phyloP scores from a whole-genome alignment of 1,284 basidiomycete genomes.

The Pterulicium gracile region DNA sequence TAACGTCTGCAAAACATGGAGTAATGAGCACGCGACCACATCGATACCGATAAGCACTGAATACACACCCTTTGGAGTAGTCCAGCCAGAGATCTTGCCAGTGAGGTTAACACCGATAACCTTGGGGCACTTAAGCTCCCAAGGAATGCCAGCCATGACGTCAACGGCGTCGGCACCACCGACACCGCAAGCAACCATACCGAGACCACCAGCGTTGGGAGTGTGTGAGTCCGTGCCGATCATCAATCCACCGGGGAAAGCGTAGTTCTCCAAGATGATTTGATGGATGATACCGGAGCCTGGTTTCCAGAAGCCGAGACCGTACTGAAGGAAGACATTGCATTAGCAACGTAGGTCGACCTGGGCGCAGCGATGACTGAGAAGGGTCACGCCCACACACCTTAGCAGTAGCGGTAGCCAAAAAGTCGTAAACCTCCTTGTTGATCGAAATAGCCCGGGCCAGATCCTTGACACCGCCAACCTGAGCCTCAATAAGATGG shows the following conservation, averaged over 20 bases:
- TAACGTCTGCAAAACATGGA: conserved; percentile 54
- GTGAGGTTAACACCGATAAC: conserved; percentile 96
- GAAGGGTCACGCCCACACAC: conserved; percentile 23
- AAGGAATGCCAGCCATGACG: conserved; percentile 95
- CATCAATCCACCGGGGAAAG: conserved; percentile 98
- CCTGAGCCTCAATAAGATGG: conserved; percentile 97
- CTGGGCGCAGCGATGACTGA: too few relatives aligned
- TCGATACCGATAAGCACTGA: conserved; percentile 1
- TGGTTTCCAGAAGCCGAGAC: conserved; percentile 99
- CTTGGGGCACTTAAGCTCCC: conserved; percentile 99
- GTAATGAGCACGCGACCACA: conserved; percentile 5
- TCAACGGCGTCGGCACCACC: conserved; percentile 99
- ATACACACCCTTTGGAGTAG: conserved; percentile 82
- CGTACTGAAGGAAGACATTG: conserved; percentile 48
- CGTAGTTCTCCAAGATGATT: conserved; percentile 98
- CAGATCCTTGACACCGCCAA: conserved; percentile 90
- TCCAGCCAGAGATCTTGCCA: conserved; percentile 95
- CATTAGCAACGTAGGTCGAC: conserved; percentile 7
- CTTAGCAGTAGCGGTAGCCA: conserved; percentile 95
- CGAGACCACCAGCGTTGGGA: conserved; percentile 97
- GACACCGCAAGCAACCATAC: conserved; percentile 98
- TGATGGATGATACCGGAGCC: conserved; percentile 98
- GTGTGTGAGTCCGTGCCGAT: conserved; percentile 99
- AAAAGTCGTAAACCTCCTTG: conserved; percentile 99
- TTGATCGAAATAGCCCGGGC: conserved; percentile 89